Evolutionary conservation across 202 grass and related monocot species (phyloP).

Genomic region (Dendrocalamus latiflorus): DNA sequence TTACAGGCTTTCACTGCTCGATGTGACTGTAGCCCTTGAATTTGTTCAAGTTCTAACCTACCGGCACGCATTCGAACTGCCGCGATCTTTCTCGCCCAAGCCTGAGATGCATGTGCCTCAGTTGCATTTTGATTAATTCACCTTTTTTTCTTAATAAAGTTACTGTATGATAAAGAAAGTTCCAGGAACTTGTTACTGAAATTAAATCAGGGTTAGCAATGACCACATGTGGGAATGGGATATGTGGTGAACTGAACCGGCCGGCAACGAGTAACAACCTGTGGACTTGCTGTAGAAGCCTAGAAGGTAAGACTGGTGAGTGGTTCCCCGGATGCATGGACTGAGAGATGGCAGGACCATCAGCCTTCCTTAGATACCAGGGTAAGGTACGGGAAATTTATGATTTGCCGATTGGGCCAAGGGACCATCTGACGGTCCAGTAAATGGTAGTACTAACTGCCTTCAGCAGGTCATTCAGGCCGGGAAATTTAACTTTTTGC

Average conservation of each 20-base stretch:
- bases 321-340: constrained; percentile 7
- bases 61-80: neutral
- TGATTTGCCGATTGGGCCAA: neutral
- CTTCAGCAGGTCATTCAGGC: neutral
- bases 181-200: neutral
- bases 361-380: neutral
- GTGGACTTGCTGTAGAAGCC: neutral
- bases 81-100: neutral
- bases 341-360: neutral
- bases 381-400: constrained; percentile 8
- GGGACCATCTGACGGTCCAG: neutral
- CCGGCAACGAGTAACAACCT: no score
- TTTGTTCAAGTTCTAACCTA: constrained; percentile 1
- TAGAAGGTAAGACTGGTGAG: neutral
- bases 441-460: neutral
- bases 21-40: constrained; percentile 24
- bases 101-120: neutral
- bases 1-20: constrained; percentile 26
- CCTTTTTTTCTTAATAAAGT: neutral
- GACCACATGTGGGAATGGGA: no score
- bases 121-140: neutral
- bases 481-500: no score
- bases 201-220: neutral
- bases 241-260: no score
- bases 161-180: neutral